Conservation (phyloP, 2,329 filamentous ascomycete genomes). For the Beauveria sp. region DNA sequence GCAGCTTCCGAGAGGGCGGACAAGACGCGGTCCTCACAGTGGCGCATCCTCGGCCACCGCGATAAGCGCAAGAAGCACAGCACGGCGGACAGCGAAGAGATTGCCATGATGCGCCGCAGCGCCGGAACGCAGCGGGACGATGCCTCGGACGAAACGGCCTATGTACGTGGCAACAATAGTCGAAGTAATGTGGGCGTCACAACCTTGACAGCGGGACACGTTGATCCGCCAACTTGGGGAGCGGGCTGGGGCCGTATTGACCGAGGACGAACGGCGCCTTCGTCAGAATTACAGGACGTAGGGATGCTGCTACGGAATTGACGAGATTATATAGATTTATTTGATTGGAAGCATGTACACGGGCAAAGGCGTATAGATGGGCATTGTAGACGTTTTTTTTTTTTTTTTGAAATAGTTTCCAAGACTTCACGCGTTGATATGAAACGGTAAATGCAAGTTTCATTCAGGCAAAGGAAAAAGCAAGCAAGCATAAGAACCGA, state of each 20-base stretch:
- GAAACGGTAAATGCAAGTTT: no score
- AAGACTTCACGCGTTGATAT: no score
- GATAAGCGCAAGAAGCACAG: slow-evolving; percentile 1
- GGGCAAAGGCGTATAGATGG: neutral
- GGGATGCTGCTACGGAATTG: slow-evolving; percentile 21
- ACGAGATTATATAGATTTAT: slow-evolving; percentile 10
- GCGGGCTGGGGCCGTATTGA: slow-evolving; percentile 27
- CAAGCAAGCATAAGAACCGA: neutral
- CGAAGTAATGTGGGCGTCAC: slow-evolving; percentile 6
- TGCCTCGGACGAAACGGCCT: slow-evolving; percentile 4
- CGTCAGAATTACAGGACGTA: slow-evolving; percentile 26
- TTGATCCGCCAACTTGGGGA: slow-evolving; percentile 21
- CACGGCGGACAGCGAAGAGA: slow-evolving; percentile 1
- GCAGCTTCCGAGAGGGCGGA: neutral
- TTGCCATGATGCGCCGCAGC: slow-evolving; percentile 9
- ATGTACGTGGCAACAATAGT: neutral
- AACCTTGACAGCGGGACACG: neutral
- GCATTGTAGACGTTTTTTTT: neutral
- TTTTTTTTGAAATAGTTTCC: neutral
- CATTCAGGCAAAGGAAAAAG: neutral
- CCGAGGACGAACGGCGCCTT: slow-evolving; percentile 17
- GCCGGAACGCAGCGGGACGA: neutral
- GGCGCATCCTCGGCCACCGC: neutral
- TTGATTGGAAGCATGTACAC: neutral
- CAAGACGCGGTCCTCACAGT: neutral